Base-by-base conservation (phyloP, 73 alveolate species). In the Symbiodinium pilosum region DNA sequence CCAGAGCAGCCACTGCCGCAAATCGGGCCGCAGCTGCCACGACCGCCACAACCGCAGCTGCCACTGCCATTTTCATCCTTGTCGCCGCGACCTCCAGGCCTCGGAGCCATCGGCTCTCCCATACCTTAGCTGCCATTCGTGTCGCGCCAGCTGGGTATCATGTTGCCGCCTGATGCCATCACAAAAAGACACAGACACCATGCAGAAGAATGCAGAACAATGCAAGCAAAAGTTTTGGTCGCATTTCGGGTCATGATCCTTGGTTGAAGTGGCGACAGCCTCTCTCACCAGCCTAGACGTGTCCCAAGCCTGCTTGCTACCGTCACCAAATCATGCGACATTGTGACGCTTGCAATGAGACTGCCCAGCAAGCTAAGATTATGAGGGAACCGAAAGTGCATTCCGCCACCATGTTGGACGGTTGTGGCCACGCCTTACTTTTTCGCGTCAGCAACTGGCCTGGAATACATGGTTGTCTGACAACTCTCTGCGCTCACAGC, bases 231-330 rank as follows among this genome's bases (percentile, higher is more conserved):
- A 64, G 81, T 64, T 64, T 64, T 64, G 81, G 81, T 64, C 81
- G 81, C 81, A 64, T 28, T 64, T 64, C 81, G 81, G 32, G 81
- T 54, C 73, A 54, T 64, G 81, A 64, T 64, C 81, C 81, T 64
- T 64, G 81, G 81, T 64, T 64, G 81, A 64, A 64, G 36, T 26
- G 41, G 77, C 40, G 77, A 54, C 71, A 54, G 77, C 77, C 77
- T 64, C 77, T 64, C 38, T 59, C 77, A 64, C 32, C 77, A 26
- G 32, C 36, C 1, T n/a, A n/a, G n/a, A n/a, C n/a, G n/a, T n/a
- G n/a, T n/a, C n/a, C n/a, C n/a, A n/a, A n/a, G n/a, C n/a, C 81
- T 64, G 81, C 73, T 30, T 64, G 81, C 34, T 64, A 24, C 81
- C 30, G 39, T 64, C 77, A 64, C 77, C 39, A 64, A 64, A n/a